Percentiles rank a stretch among this genome's conserved stretches.
Evolutionary conservation across 2,329 filamentous ascomycete genomes (phyloP).

Genomic region (Monosporascus sp.): DNA sequence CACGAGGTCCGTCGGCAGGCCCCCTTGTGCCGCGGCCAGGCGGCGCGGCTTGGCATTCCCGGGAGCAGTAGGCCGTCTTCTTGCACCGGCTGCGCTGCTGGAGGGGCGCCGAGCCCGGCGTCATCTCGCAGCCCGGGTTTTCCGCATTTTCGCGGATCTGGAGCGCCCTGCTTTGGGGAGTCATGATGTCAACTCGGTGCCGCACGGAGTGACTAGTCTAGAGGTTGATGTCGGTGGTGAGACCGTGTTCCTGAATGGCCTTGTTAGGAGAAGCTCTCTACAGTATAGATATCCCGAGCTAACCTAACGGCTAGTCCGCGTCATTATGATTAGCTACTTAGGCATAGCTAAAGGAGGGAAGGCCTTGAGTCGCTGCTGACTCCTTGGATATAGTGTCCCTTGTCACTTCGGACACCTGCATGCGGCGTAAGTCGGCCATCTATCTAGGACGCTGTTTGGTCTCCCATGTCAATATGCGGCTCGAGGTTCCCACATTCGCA

Average conservation of each 20-base stretch:
- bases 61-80: conserved; percentile 1
- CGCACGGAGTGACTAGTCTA: neutral
- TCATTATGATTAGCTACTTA: too few relatives aligned
- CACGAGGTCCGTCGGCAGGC: conserved; percentile 5
- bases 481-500: too few relatives aligned
- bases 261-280: too few relatives aligned
- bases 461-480: too few relatives aligned
- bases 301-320: too few relatives aligned
- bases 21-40: conserved; percentile 7
- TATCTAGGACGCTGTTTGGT: too few relatives aligned
- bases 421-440: too few relatives aligned
- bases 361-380: too few relatives aligned
- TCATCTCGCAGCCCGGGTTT: neutral
- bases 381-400: too few relatives aligned
- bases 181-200: neutral
- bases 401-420: too few relatives aligned
- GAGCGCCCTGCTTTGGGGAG: neutral
- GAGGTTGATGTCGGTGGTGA: neutral
- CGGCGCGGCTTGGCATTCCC: conserved; percentile 2
- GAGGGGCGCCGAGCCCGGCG: neutral
- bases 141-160: neutral
- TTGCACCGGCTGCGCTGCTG: conserved; percentile 1
- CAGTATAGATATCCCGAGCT: too few relatives aligned
- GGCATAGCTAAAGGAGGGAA: too few relatives aligned
- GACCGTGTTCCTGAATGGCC: neutral